A percentile compares a stretch with the other conserved stretches of the same genome.
Evolutionary conservation across 805 yeast species (phyloP).

Genomic region (Candida pseudoglaebosa): DNA sequence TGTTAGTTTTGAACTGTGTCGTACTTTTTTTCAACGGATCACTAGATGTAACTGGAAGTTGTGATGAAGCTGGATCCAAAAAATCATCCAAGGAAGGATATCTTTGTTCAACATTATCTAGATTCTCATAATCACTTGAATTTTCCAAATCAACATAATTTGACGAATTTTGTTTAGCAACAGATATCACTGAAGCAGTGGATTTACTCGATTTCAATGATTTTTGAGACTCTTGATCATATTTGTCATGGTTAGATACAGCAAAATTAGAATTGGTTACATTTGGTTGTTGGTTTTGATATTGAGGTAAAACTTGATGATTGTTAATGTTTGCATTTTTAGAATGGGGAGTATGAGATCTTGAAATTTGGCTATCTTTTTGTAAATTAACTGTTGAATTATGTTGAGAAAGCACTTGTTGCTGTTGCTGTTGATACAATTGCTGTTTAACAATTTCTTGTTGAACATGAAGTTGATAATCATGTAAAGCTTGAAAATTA

Average conservation of each 20-base stretch:
- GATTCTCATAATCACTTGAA: constrained; percentile 23
- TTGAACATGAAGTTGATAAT: constrained; percentile 42
- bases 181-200: neutral
- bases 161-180: constrained; percentile 3
- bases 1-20: neutral
- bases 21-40: neutral
- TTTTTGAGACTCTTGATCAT: neutral
- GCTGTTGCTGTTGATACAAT: constrained; percentile 39
- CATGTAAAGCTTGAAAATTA: constrained; percentile 52
- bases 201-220: constrained; percentile 2
- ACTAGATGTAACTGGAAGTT: neutral
- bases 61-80: constrained; percentile 2
- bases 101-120: constrained; percentile 47
- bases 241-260: neutral
- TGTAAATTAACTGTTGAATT: constrained; percentile 4
- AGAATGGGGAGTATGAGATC: constrained; percentile 4
- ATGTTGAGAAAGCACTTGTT: constrained; percentile 12
- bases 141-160: constrained; percentile 1
- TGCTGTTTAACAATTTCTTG: constrained; percentile 32
- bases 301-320: neutral
- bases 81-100: constrained; percentile 47
- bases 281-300: neutral
- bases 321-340: neutral
- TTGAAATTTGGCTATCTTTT: neutral
- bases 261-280: neutral